Evolutionary conservation across 768 basidiomycete species (phyloP), one percentile per base, ranked within the genome.

Genomic region (Pulveroboletus sp.): DNA sequence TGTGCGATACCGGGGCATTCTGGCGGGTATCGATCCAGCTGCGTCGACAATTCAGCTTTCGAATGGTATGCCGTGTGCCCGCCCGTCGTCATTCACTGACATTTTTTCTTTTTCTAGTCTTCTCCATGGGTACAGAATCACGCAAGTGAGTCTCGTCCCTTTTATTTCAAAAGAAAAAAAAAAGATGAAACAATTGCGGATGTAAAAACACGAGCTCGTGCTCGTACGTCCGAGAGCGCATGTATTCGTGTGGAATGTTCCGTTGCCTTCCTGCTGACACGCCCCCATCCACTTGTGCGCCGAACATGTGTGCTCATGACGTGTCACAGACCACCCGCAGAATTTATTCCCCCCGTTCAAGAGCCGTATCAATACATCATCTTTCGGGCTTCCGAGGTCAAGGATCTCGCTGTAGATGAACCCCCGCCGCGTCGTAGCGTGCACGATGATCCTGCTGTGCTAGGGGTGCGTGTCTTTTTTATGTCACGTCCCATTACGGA

Each of bases 311-410:
- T 53, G 21, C 68, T 73, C 47, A 72, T 65, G 45, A 53, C 56
- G 45, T 49, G 43, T 34, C 27, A 34, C 60, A 88, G 87, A 55
- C 84, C 87, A 10, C 79, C 82, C 34, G 68, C 77, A 29, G 85
- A 92, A 65, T 94, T 82, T 68, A 90, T 91, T 49, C 86, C 90
- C 5, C 88, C 90, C 0, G 84, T 85, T 37, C 81, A 83, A 63
- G 86, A 87, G 51, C 88, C 89, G 0, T 94, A 92, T 65, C 79
- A 87, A 55, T 92, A 90, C 68, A 92, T 94, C 69, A 88, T 94
- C 55, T 94, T 94, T 71, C 87, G 88, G 44, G 90, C 90, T 7
- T 87, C 87, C 3, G 89, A 93, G 68, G 90, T 92, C 52, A 91
- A 92, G 61, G 90, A 93, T 62, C 76, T 92, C n/a, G 77, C 86